A percentile compares a stretch with the other conserved stretches of the same genome.
These are phyloP conservation scores for Gymnopus androsaceus DNA, from an alignment of 1,284 basidiomycete species.

Conservation along the genomic window DNA sequence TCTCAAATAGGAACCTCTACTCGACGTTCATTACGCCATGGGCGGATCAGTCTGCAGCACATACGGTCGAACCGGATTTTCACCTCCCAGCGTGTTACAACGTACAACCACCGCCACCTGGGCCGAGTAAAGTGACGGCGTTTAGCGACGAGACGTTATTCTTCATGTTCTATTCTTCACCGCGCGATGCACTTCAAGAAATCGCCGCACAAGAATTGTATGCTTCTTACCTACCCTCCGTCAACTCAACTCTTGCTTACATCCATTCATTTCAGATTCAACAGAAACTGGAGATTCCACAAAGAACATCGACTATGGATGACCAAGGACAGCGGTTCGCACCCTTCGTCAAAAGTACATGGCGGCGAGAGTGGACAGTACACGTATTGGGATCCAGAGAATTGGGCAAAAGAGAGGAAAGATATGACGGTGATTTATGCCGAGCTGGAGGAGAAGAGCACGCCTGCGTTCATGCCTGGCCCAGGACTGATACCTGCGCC, in stretches of 20 bases:
- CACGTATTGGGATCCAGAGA: constrained; percentile 90
- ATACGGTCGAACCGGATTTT: constrained; percentile 87
- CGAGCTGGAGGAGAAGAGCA: constrained; percentile 83
- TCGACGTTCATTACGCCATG: constrained; percentile 96
- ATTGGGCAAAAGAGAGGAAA: constrained; percentile 85
- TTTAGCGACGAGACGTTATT: constrained; percentile 98
- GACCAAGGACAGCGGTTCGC: constrained; percentile 86
- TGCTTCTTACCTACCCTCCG: constrained; percentile 34
- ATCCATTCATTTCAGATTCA: constrained; percentile 59
- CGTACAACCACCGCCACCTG: constrained; percentile 88
- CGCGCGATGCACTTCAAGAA: constrained; percentile 92
- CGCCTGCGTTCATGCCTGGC: constrained; percentile 60
- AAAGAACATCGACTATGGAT: constrained; percentile 95
- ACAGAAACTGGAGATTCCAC: constrained; percentile 98
- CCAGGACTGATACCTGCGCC: constrained; percentile 51
- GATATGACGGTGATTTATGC: constrained; percentile 86
- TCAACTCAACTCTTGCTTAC: not conserved
- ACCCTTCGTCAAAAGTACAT: constrained; percentile 84
- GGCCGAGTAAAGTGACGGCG: constrained; percentile 82
- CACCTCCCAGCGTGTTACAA: constrained; percentile 86
- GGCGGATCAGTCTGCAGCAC: constrained; percentile 86
- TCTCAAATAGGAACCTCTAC: constrained; percentile 71
- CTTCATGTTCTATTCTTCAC: constrained; percentile 98
- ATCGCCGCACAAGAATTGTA: constrained; percentile 94
- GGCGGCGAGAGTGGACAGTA: constrained; percentile 89